A percentile compares a stretch with the other conserved stretches of the same genome.
These are phyloP conservation scores for Aureobasidium sp. DNA, from an alignment of 2,329 filamentous ascomycete species.

Conservation along the genomic window DNA sequence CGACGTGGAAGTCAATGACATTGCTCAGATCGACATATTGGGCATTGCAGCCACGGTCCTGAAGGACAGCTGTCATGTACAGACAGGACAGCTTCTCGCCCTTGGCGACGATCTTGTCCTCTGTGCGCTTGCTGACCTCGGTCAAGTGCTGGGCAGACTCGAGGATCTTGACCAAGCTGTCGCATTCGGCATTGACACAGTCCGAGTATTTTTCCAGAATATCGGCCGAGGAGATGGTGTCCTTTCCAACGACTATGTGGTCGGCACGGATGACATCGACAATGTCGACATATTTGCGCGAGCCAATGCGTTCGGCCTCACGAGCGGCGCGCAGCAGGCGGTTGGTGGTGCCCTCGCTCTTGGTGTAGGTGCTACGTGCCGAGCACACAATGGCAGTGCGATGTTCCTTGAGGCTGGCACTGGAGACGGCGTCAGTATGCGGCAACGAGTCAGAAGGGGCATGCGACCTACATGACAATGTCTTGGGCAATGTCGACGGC, in stretches of 20 bases:
- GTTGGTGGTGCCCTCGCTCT: slow-evolving; percentile 91
- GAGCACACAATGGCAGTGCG: slow-evolving; percentile 92
- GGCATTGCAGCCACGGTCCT: slow-evolving; percentile 73
- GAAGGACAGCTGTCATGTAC: slow-evolving; percentile 79
- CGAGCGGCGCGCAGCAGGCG: slow-evolving; percentile 42
- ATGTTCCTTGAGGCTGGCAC: slow-evolving; percentile 52
- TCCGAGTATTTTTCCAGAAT: slow-evolving; percentile 50
- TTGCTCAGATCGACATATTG: slow-evolving; percentile 88
- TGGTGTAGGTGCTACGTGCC: slow-evolving; percentile 87
- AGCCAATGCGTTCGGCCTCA: slow-evolving; percentile 36
- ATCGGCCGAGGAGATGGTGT: slow-evolving; percentile 33
- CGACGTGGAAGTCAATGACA: slow-evolving; percentile 56
- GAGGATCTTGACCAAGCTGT: slow-evolving; percentile 68
- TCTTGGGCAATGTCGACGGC: slow-evolving; percentile 52
- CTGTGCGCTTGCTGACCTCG: slow-evolving; percentile 45
- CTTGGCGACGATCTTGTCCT: slow-evolving; percentile 77
- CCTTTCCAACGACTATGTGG: slow-evolving; percentile 66
- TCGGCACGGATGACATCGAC: slow-evolving; percentile 77
- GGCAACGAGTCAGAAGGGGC: neutral
- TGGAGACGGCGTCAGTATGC: slow-evolving; percentile 24
- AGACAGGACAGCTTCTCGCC: slow-evolving; percentile 93
- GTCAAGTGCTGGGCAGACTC: slow-evolving; percentile 54
- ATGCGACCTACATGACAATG: slow-evolving; percentile 51
- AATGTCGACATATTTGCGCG: slow-evolving; percentile 59
- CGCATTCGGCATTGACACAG: slow-evolving; percentile 72